A percentile compares a stretch with the other conserved stretches of the same genome.
Evolutionary conservation across 352 stramenopile species (phyloP).

Genomic region (Phytophthora podocarpi): DNA sequence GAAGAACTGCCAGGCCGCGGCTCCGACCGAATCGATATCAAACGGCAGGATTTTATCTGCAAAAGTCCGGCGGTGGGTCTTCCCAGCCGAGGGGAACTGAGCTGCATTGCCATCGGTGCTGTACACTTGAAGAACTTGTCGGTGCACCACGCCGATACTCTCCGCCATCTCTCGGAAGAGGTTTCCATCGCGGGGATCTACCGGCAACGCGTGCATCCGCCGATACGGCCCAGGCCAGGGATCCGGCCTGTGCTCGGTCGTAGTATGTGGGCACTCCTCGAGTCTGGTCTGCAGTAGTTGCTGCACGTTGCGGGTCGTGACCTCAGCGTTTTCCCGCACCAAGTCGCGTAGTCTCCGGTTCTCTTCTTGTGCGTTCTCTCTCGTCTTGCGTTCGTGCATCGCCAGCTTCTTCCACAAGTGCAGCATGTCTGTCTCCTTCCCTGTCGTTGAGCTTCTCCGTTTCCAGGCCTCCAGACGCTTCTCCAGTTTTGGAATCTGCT

Average conservation of each 20-base stretch:
- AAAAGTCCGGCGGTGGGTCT: conserved; percentile 29
- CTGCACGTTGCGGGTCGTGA: conserved; percentile 2
- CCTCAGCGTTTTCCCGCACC: conserved; percentile 17
- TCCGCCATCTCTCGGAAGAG: conserved; percentile 31
- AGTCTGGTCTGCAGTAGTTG: conserved; percentile 11
- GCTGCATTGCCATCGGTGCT: neutral
- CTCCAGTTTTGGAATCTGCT: conserved; percentile 19
- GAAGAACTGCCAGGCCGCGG: conserved; percentile 49
- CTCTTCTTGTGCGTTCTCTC: conserved; percentile 20
- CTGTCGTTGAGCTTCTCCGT: neutral
- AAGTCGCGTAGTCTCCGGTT: conserved; percentile 29
- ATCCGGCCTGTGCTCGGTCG: neutral
- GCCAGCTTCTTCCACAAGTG: conserved; percentile 27
- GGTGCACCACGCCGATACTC: conserved; percentile 38
- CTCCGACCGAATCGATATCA: conserved; percentile 29
- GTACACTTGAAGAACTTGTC: conserved; percentile 40
- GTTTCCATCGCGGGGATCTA: conserved; percentile 18
- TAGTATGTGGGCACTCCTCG: conserved; percentile 1
- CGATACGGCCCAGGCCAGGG: conserved; percentile 20
- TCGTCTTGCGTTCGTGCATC: conserved; percentile 16
- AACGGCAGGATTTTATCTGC: conserved; percentile 51
- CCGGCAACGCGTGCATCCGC: conserved; percentile 26
- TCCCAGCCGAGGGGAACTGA: neutral
- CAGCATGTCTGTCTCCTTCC: neutral
- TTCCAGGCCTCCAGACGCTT: conserved; percentile 14